A percentile compares a stretch with the other conserved stretches of the same genome.
phyloP scores from a whole-genome alignment of 129 eudicot genomes.

The Smallanthus sonchifolius region DNA sequence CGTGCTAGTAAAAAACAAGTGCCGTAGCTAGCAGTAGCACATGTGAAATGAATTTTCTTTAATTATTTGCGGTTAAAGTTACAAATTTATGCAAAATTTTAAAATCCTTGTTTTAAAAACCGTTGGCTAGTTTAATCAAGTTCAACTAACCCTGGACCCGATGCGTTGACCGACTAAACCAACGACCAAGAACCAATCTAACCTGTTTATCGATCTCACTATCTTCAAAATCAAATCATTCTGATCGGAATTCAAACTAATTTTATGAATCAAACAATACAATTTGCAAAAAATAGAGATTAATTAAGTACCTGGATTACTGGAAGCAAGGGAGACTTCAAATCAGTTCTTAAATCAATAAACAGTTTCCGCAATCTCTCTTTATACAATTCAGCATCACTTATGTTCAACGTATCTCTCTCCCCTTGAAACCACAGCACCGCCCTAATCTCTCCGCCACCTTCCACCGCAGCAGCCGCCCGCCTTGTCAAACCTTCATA shows the following conservation, averaged over 20 bases:
- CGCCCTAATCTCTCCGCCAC: slow-evolving; percentile 52
- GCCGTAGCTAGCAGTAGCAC: not conserved
- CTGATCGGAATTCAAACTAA: too few species aligned
- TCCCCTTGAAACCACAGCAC: slow-evolving; percentile 83
- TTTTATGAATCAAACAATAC: not conserved
- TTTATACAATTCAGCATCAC: slow-evolving; percentile 49
- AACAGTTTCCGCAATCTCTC: slow-evolving; percentile 34
- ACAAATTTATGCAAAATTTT: not conserved
- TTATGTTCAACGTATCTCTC: slow-evolving; percentile 38
- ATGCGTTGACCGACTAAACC: not conserved
- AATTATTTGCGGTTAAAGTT: not conserved
- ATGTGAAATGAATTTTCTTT: not conserved
- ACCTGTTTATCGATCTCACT: too few species aligned
- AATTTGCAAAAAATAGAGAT: slow-evolving; percentile 1
- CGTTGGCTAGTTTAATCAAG: not conserved
- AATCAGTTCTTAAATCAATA: slow-evolving; percentile 37
- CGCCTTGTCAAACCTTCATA: slow-evolving; percentile 40
- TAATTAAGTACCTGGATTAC: slow-evolving; percentile 33
- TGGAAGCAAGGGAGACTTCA: slow-evolving; percentile 41
- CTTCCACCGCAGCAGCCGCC: slow-evolving; percentile 41
- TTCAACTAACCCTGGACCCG: not conserved
- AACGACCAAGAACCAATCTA: too few species aligned
- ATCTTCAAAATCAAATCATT: too few species aligned
- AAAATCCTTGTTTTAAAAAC: not conserved
- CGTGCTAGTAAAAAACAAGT: slow-evolving; percentile 2